Base-by-base conservation (phyloP, 768 basidiomycete species). In the Suillus weaverae region DNA sequence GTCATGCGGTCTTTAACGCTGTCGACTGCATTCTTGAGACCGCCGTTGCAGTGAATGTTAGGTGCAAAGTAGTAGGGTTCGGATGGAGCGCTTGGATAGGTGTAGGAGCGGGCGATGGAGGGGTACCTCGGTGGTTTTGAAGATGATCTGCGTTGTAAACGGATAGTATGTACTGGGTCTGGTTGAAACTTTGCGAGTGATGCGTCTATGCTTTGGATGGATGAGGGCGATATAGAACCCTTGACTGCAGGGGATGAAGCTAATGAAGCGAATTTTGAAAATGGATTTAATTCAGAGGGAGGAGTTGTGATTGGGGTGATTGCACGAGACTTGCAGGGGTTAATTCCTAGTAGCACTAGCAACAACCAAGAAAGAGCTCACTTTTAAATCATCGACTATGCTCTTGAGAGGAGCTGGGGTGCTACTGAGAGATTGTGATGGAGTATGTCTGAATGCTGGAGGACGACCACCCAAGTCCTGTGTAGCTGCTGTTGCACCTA, bases 11-110 rank as follows among this genome's bases (percentile, higher is more conserved):
- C 81, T 46, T 83, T 81, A 59, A 92, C 85, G 69, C 89, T 89
- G 38, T 87, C 84, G 4, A 95, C 73, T 22, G 93, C 93, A 67
- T 95, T 95, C 72, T 90, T 89, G 59, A 95, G 80, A 11, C 93
- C 93, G 18, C 91, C 91, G 68, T 95, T 95, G 69, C 89, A 87
- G 68, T 90, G 90, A 0, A 86, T 81, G 70, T 92, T 94, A n/a
- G 80, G 78, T 11, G 82, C 81, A 39, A 84, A 75, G 63, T 85
- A 80, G 78, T 79, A 86, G 9, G 77, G 70, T 32, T 71, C 69
- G 67, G 69, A 70, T 11, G 66, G 70, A 0, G 70, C 63, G 20
- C 68, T 69, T 16, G 78, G 84, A 36, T 81, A 79, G 8, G 64
- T 57, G 16, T 63, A 32, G 63, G 77, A 80, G 33, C 83, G 82